These are phyloP conservation scores for Aspergillus sp. DNA, from an alignment of 2,329 filamentous ascomycete genomes.

Conservation along the genomic window DNA sequence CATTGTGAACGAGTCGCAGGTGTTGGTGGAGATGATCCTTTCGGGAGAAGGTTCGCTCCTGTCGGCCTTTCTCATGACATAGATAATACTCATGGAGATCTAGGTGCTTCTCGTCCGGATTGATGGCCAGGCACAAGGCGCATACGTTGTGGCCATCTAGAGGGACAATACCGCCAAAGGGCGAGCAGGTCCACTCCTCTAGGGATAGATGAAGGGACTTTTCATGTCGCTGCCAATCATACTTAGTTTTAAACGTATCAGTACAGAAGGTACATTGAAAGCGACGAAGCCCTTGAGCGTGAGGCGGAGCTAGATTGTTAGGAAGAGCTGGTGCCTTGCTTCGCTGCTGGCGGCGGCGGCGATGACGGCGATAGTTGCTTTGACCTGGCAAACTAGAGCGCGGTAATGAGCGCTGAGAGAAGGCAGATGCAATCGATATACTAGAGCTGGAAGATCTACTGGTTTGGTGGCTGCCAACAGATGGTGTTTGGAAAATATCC, in stretches of 20 bases:
- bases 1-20: conserved; percentile 54
- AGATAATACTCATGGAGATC: conserved; percentile 54
- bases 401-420: neutral
- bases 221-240: conserved; percentile 52
- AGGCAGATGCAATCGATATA: neutral
- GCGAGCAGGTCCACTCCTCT: conserved; percentile 55
- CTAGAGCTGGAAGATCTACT: neutral
- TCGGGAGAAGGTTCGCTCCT: conserved; percentile 59
- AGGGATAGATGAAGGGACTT: conserved; percentile 50
- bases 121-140: conserved; percentile 53
- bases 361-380: conserved; percentile 43
- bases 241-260: conserved; percentile 49
- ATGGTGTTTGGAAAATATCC: neutral
- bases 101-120: conserved; percentile 52
- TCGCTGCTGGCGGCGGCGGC: conserved; percentile 32
- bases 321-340: neutral
- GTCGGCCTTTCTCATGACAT: conserved; percentile 55
- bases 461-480: neutral
- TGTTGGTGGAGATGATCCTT: conserved; percentile 62
- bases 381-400: neutral
- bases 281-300: conserved; percentile 33
- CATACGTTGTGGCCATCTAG: conserved; percentile 22
- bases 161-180: conserved; percentile 48
- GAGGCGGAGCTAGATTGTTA: neutral
- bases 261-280: conserved; percentile 52